Evolutionary conservation across 148 eudicot genomes (phyloP).

Genomic region (Amaranthus cruentus): DNA sequence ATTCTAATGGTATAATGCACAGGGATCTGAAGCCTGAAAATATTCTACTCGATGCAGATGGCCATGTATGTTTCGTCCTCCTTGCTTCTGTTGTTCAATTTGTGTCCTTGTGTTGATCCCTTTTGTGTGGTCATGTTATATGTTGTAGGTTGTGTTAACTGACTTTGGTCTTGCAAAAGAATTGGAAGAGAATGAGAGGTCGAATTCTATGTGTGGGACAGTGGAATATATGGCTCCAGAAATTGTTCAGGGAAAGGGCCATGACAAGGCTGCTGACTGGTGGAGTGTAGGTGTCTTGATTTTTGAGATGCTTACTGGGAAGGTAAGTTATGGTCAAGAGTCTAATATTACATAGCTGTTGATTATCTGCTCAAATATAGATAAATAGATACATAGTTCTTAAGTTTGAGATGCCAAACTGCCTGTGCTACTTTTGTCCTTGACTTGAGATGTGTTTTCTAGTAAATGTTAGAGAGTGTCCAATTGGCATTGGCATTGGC

Average conservation of each 20-base stretch:
- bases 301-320: conserved; percentile 91
- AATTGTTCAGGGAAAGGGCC: conserved; percentile 83
- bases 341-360: background rate
- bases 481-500: too few species aligned
- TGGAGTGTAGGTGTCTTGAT: conserved; percentile 89
- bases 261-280: conserved; percentile 92
- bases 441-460: background rate
- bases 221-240: conserved; percentile 93
- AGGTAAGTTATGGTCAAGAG: conserved; percentile 34
- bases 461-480: background rate
- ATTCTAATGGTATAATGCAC: conserved; percentile 88
- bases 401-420: background rate
- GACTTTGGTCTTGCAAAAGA: conserved; percentile 89
- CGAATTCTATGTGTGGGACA: conserved; percentile 86
- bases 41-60: conserved; percentile 86
- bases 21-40: conserved; percentile 98
- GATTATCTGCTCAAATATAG: background rate
- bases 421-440: background rate
- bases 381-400: background rate
- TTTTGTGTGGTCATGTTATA: conserved; percentile 5
- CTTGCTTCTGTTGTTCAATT: conserved; percentile 1
- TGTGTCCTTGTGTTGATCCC: background rate
- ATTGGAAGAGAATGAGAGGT: conserved; percentile 62
- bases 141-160: conserved; percentile 63
- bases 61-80: conserved; percentile 54